A percentile compares a stretch with the other conserved stretches of the same genome.
These are phyloP conservation scores for Clarireedia paspali DNA, from an alignment of 2,329 filamentous ascomycete species.

Conservation along the genomic window DNA sequence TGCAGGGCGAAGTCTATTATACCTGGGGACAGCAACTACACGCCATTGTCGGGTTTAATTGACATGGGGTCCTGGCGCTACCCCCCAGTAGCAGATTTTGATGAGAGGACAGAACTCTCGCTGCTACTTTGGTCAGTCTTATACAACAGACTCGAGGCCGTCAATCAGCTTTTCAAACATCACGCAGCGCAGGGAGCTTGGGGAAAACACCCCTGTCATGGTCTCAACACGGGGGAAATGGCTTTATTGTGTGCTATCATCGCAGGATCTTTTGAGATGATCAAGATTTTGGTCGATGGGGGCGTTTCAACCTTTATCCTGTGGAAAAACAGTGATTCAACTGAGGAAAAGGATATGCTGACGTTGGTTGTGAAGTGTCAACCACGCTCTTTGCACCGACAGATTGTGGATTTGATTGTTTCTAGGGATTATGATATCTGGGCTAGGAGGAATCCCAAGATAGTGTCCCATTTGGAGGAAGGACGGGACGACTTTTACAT, in stretches of 20 bases:
- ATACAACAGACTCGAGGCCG: neutral
- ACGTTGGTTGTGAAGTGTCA: neutral
- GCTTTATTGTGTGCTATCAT: neutral
- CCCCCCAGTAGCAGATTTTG: neutral
- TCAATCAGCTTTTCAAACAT: neutral
- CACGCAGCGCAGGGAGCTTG: neutral
- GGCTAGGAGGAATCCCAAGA: no score
- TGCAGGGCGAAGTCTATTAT: neutral
- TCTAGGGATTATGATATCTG: no score
- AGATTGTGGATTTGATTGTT: no score
- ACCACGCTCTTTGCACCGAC: no score
- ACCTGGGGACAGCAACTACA: neutral
- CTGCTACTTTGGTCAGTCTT: neutral
- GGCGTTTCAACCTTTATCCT: neutral
- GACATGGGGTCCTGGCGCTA: neutral
- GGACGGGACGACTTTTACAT: no score
- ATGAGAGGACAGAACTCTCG: neutral
- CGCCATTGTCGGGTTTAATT: neutral
- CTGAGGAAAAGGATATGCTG: neutral
- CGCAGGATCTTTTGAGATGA: neutral
- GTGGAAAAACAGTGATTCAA: neutral
- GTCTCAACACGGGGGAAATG: neutral
- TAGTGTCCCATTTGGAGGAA: no score
- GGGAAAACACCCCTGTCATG: neutral
- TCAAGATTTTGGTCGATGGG: neutral